Percentiles rank a stretch among this genome's conserved stretches.
Conservation (phyloP, 371 early-diverging fungal species). For the Actinomortierella wolfii region DNA sequence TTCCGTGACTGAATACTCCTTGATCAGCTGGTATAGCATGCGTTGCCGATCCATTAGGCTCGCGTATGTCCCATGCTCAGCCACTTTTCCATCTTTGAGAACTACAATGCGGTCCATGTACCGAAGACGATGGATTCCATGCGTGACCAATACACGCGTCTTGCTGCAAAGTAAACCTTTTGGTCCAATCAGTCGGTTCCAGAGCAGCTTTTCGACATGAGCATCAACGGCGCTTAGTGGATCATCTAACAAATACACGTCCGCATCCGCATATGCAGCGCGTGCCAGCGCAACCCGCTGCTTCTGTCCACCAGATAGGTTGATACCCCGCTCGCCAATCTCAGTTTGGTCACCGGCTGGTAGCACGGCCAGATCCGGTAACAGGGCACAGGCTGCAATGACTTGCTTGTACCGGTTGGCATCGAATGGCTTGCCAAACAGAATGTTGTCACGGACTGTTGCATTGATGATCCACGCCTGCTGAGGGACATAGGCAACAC, state of each 20-base stretch:
- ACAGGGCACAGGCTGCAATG: conserved; percentile 58
- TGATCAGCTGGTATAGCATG: conserved; percentile 55
- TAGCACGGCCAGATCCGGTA: conserved; percentile 66
- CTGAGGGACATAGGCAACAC: conserved; percentile 62
- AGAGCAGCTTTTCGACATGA: conserved; percentile 4
- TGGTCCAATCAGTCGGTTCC: conserved; percentile 46
- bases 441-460: conserved; percentile 65
- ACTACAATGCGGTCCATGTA: conserved; percentile 52
- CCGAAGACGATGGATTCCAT: conserved; percentile 29
- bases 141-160: conserved; percentile 47
- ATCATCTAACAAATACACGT: conserved; percentile 75
- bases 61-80: conserved; percentile 54
- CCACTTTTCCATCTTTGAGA: conserved; percentile 57
- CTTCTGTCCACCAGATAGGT: conserved; percentile 62
- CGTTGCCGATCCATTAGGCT: conserved; percentile 47
- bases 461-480: conserved; percentile 72
- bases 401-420: conserved; percentile 53
- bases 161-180: conserved; percentile 58
- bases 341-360: conserved; percentile 70
- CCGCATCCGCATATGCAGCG: conserved; percentile 54
- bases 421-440: conserved; percentile 61
- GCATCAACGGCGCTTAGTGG: conserved; percentile 72
- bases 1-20: conserved; percentile 20
- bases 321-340: conserved; percentile 60
- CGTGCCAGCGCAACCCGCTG: conserved; percentile 60